phyloP scores from a whole-genome alignment of 805 yeast species.

The Candida maltosa region DNA sequence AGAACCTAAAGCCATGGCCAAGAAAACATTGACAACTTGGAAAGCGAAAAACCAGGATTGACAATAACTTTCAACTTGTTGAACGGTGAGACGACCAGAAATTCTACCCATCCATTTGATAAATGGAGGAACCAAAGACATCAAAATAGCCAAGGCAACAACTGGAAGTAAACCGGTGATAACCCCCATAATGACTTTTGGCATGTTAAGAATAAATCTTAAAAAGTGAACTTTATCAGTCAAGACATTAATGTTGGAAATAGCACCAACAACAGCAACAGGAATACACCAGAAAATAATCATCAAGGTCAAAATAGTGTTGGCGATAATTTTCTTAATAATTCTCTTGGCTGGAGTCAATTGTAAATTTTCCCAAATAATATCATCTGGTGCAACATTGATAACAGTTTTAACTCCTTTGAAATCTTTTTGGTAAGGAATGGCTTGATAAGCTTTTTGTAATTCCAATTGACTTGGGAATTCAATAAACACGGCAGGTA shows the following conservation, averaged over 20 bases:
- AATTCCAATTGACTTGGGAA: constrained; percentile 84
- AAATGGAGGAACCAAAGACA: constrained; percentile 64
- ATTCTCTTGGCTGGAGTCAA: constrained; percentile 55
- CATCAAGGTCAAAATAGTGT: constrained; percentile 58
- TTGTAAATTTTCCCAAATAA: constrained; percentile 77
- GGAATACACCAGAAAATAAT: constrained; percentile 73
- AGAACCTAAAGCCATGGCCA: constrained; percentile 81
- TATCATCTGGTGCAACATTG: constrained; percentile 76
- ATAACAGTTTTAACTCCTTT: constrained; percentile 47
- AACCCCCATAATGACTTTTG: constrained; percentile 53
- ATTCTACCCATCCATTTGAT: constrained; percentile 68
- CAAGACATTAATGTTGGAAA: constrained; percentile 64
- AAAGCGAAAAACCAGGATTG: constrained; percentile 89
- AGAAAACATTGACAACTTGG: constrained; percentile 85
- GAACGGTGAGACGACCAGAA: constrained; percentile 68
- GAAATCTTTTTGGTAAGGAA: constrained; percentile 52
- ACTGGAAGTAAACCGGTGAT: constrained; percentile 71
- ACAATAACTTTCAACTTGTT: constrained; percentile 73
- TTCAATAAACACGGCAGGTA: constrained; percentile 74
- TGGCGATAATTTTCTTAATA: constrained; percentile 55
- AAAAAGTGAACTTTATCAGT: constrained; percentile 52
- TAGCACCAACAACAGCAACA: constrained; percentile 73
- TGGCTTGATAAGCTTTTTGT: constrained; percentile 84
- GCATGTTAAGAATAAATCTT: constrained; percentile 54
- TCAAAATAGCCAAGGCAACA: constrained; percentile 58